phyloP scores from a whole-genome alignment of 2,329 filamentous ascomycete species.

The Stemphylium beticola region DNA sequence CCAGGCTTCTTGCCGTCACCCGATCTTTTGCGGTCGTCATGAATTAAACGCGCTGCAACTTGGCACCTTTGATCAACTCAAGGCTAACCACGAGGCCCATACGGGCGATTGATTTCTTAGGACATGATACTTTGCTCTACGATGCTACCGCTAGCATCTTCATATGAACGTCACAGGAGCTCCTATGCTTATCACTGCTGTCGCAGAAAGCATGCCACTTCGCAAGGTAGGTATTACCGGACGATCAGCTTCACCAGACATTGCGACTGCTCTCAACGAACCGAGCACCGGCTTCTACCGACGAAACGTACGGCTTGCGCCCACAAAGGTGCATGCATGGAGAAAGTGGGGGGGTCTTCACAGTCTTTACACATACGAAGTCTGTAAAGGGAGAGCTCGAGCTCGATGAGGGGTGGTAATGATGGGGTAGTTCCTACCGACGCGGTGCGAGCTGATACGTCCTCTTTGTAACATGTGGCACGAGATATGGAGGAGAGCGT shows the following conservation, averaged over 20 bases:
- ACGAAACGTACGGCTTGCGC: neutral
- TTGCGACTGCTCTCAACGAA: neutral
- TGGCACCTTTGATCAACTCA: conserved; percentile 8
- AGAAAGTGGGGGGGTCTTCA: conserved; percentile 1
- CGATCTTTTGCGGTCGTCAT: conserved; percentile 4
- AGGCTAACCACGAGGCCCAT: conserved; percentile 37
- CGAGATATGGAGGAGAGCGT: neutral
- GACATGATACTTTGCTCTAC: conserved; percentile 34
- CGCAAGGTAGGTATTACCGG: conserved; percentile 3
- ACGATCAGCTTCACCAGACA: neutral
- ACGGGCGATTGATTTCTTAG: conserved; percentile 32
- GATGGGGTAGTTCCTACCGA: conserved; percentile 1
- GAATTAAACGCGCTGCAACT: conserved; percentile 13
- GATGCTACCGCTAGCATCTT: conserved; percentile 34
- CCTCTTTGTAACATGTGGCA: conserved; percentile 1
- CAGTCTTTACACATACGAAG: neutral
- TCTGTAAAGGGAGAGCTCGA: neutral
- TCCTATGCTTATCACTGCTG: conserved; percentile 7
- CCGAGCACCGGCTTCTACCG: neutral
- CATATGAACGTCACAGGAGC: conserved; percentile 17
- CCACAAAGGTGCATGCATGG: neutral
- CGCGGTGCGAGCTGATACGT: neutral
- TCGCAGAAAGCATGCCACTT: conserved; percentile 8
- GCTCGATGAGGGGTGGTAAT: neutral
- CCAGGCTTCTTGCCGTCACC: conserved; percentile 13